A percentile compares a stretch with the other conserved stretches of the same genome.
Evolutionary conservation across 176 grass and related monocot species (phyloP).

Genomic region (Microstegium vimineum): DNA sequence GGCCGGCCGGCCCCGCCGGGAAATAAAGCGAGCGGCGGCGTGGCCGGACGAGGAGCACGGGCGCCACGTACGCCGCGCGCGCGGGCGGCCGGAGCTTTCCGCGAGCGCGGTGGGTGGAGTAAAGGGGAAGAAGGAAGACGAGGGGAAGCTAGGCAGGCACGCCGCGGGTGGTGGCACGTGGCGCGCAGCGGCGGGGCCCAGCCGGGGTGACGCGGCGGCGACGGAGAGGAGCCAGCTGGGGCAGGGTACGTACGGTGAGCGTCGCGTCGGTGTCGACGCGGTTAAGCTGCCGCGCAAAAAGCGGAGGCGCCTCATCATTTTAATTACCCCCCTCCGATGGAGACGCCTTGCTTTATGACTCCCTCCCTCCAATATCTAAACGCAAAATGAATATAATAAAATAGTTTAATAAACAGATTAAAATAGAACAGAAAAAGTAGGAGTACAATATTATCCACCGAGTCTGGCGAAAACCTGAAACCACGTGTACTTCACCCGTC

Average conservation of each 20-base stretch:
- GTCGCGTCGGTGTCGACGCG: conserved; percentile 23
- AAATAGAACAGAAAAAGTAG: too few species aligned
- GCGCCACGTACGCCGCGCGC: conserved; percentile 7
- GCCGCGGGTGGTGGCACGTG: not conserved
- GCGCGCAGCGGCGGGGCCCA: not conserved
- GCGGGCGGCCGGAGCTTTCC: not conserved
- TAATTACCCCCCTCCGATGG: too few species aligned
- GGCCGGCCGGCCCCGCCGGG: not conserved
- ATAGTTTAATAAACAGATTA: too few species aligned
- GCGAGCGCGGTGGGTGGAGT: not conserved
- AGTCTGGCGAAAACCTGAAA: too few species aligned
- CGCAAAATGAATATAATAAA: too few species aligned
- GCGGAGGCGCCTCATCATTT: too few species aligned
- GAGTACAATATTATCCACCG: too few species aligned
- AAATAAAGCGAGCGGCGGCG: not conserved
- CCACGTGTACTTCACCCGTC: too few species aligned
- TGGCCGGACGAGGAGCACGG: not conserved
- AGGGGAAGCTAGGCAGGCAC: not conserved
- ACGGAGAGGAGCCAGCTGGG: not conserved
- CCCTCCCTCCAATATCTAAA: too few species aligned
- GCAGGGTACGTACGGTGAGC: not conserved
- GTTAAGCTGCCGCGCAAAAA: conserved; percentile 14
- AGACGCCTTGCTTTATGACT: too few species aligned
- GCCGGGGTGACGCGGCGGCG: not conserved
- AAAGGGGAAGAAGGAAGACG: not conserved